Percentiles rank a stretch among this genome's conserved stretches.
Evolutionary conservation across 2,329 filamentous ascomycete genomes (phyloP).

Genomic region (Myriangium duriaei): DNA sequence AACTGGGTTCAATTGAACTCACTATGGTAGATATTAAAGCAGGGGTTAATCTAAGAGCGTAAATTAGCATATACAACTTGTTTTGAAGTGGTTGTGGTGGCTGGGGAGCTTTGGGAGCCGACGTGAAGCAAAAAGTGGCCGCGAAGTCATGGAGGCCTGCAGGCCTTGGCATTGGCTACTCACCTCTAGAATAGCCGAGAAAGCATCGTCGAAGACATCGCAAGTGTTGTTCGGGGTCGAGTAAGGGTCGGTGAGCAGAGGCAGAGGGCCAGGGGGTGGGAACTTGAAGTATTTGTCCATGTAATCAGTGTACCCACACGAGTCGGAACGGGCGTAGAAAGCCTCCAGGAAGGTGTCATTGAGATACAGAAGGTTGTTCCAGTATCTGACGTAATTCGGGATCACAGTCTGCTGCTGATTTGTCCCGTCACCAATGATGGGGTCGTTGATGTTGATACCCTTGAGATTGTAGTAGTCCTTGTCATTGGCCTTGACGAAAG

Average conservation of each 20-base stretch:
- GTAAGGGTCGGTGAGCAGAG: conserved; percentile 19
- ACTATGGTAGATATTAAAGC: conserved; percentile 62
- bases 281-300: conserved; percentile 19
- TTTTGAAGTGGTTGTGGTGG: too few relatives aligned
- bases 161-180: too few relatives aligned
- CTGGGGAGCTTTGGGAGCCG: too few relatives aligned
- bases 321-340: conserved; percentile 22
- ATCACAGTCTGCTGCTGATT: conserved; percentile 25
- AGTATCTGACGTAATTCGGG: conserved; percentile 27
- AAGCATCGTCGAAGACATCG: conserved; percentile 29
- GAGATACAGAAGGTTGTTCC: conserved; percentile 29
- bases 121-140: conserved; percentile 42
- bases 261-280: conserved; percentile 19
- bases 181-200: conserved; percentile 27
- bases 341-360: conserved; percentile 30
- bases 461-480: conserved; percentile 40
- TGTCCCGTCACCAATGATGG: conserved; percentile 32
- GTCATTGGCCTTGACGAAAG: conserved; percentile 39
- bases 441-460: conserved; percentile 39
- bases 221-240: conserved; percentile 19
- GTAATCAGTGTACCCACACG: conserved; percentile 27
- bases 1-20: too few relatives aligned
- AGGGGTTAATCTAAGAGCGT: too few relatives aligned
- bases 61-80: too few relatives aligned
- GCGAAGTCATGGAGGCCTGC: too few relatives aligned